Percentiles rank a stretch among this genome's conserved stretches.
phyloP scores from a whole-genome alignment of 495 filamentous ascomycete genomes.

The Tuber melanosporum region DNA sequence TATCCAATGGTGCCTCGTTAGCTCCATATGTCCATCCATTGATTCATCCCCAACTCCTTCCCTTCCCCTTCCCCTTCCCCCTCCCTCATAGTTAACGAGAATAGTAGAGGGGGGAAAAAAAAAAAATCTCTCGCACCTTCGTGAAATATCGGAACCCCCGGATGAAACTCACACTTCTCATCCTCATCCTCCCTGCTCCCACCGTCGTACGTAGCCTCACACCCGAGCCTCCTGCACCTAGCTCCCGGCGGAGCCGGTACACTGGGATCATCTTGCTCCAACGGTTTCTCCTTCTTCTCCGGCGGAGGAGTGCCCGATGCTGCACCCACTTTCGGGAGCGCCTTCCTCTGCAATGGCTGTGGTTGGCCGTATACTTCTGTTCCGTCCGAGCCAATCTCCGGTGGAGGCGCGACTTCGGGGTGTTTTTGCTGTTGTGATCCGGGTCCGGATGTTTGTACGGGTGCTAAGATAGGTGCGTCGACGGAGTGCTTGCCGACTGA shows the following conservation, averaged over 20 bases:
- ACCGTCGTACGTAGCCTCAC: conserved; percentile 58
- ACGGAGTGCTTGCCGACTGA: conserved; percentile 89
- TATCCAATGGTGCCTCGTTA: neutral
- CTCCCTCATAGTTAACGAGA: neutral
- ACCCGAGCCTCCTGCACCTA: conserved; percentile 70
- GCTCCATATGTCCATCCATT: neutral
- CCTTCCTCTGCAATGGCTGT: conserved; percentile 13
- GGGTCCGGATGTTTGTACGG: conserved; percentile 34
- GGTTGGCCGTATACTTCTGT: conserved; percentile 48
- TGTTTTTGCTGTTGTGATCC: conserved; percentile 32
- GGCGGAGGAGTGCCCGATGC: conserved; percentile 58
- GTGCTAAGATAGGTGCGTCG: conserved; percentile 63
- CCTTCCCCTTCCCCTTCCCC: neutral
- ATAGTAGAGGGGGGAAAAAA: neutral
- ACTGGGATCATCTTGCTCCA: conserved; percentile 77
- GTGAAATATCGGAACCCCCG: conserved; percentile 84
- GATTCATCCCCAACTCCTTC: neutral
- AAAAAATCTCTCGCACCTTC: conserved; percentile 58
- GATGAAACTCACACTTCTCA: conserved; percentile 65
- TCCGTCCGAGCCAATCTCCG: conserved; percentile 44
- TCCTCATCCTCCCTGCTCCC: conserved; percentile 63
- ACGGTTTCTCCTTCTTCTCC: conserved; percentile 52
- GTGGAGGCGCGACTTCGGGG: conserved; percentile 33
- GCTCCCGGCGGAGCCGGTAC: conserved; percentile 63
- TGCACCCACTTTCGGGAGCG: conserved; percentile 47